Base-by-base conservation (phyloP, 352 stramenopile genomes). In the Phytopythium chamaehyphon region DNA sequence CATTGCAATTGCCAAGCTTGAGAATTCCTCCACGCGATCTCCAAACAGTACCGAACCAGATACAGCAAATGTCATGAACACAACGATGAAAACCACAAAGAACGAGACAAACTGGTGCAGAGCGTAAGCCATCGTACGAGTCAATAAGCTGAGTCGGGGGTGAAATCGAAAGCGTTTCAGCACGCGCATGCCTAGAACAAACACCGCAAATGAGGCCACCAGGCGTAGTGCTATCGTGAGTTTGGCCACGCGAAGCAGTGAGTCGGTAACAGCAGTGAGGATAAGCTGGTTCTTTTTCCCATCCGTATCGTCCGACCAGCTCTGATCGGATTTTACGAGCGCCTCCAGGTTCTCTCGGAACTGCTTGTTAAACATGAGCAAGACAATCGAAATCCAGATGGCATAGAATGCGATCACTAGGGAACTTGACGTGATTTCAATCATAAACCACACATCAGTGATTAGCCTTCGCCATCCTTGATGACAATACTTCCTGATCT, bases 31-130 rank as follows among this genome's bases (percentile, higher is more conserved):
- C 11, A 80, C 68, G 18, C 71, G 68, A 26, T 74, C 65, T 3
- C 73, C 73, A 24, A 85, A 85, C 4, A 85, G 57, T 18, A 85
- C 45, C 0, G 55, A 65, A 0, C 73, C 73, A 8, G 66, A 69
- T 12, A 71, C 47, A 2, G 68, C 48, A 47, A 78, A 85, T n/a
- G 62, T 72, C 22, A 80, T 40, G 26, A 78, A 70, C 36, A 80
- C 66, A 9, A 85, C 61, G 8, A 76, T 24, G 43, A 81, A 85
- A 1, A 82, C 69, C n/a, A 70, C 56, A 47, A 76, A 75, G 42
- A 85, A 78, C 18, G 62, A 66, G 2, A 24, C 49, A 24, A 85
- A 78, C 31, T 74, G 60, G 39, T 66, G 45, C 14, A 85, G 47
- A 18, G 73, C 62, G 18, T 61, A 51, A 0, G 57, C 54, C 36